phyloP scores from a whole-genome alignment of 179 eudicot genomes.

The Spinacia oleracea region DNA sequence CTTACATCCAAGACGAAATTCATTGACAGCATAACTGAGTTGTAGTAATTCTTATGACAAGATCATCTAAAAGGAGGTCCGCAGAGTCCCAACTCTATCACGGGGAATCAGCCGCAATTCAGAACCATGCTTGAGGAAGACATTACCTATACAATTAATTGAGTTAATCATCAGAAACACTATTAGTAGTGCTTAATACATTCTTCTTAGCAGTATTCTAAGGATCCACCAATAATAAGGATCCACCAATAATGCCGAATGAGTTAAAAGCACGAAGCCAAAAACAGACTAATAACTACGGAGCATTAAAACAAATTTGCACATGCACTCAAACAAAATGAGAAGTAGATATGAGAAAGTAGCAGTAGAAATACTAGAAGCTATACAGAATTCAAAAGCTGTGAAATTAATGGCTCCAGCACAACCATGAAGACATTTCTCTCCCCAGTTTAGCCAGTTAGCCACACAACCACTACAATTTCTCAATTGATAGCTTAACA shows the following conservation, averaged over 20 bases:
- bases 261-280: background rate
- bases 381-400: background rate
- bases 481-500: background rate
- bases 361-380: background rate
- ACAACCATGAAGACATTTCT: background rate
- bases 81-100: constrained; percentile 74
- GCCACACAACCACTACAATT: background rate
- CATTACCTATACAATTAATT: constrained; percentile 56
- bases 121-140: constrained; percentile 85
- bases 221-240: background rate
- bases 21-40: background rate
- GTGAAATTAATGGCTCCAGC: background rate
- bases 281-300: background rate
- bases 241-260: background rate
- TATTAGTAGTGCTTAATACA: background rate
- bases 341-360: background rate
- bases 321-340: background rate
- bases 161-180: background rate
- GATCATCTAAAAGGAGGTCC: constrained; percentile 14
- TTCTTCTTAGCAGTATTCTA: background rate
- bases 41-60: background rate
- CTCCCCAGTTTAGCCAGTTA: background rate
- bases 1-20: background rate
- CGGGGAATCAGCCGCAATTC: constrained; percentile 92
- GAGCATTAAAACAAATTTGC: background rate